Conservation (phyloP, 2,329 filamentous ascomycete genomes). For the Fusarium devonianum region DNA sequence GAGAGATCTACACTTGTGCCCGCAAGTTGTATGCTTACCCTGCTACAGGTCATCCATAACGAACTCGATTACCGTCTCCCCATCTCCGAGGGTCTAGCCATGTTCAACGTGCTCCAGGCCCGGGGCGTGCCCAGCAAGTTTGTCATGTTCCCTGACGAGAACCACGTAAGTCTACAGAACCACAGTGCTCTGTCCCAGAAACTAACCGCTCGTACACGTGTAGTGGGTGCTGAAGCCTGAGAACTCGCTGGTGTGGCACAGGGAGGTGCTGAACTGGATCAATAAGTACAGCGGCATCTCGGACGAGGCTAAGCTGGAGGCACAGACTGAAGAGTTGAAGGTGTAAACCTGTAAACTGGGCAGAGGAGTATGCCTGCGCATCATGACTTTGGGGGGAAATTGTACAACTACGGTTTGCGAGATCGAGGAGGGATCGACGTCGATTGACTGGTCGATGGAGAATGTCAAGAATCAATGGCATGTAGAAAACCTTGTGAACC, state of each 20-base stretch:
- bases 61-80: conserved; percentile 89
- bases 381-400: background rate
- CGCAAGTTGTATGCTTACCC: background rate
- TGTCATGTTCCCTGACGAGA: conserved; percentile 80
- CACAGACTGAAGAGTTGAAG: conserved; percentile 27
- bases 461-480: no score
- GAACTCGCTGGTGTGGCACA: conserved; percentile 90
- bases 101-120: conserved; percentile 86
- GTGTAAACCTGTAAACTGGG: conserved; percentile 12
- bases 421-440: background rate
- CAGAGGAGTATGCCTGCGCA: background rate
- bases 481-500: no score
- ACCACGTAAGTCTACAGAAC: conserved; percentile 52
- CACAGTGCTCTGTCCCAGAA: background rate
- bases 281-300: conserved; percentile 65
- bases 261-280: conserved; percentile 81
- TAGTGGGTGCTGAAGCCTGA: conserved; percentile 89
- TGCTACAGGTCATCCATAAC: conserved; percentile 72
- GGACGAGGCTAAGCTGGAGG: conserved; percentile 33
- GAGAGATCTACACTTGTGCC: conserved; percentile 14
- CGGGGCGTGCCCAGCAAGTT: conserved; percentile 78
- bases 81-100: conserved; percentile 81
- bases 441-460: background rate
- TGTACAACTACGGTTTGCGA: background rate
- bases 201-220: background rate